A percentile compares a stretch with the other conserved stretches of the same genome.
Evolutionary conservation across 1,139 yeast genomes (phyloP).

Genomic region (Candida frijolesensis): DNA sequence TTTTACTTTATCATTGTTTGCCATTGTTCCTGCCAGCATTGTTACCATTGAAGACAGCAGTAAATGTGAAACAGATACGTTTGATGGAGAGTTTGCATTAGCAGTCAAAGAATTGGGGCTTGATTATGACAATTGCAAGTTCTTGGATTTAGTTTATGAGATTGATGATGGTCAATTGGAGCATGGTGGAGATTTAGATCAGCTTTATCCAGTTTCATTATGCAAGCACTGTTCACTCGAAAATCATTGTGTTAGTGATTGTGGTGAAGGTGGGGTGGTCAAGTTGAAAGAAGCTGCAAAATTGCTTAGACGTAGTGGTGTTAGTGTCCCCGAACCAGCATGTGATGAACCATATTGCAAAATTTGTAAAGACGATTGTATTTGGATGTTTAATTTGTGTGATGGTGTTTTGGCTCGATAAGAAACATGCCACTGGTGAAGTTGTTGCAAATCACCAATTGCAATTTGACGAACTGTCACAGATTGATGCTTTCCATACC

Average conservation of each 20-base stretch:
- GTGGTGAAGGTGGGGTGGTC: slow-evolving; percentile 2
- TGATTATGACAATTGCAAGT: background rate
- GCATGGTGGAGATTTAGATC: slow-evolving; percentile 5
- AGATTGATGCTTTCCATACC: slow-evolving; percentile 1
- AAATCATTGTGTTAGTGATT: slow-evolving; percentile 1
- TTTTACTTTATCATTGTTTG: background rate
- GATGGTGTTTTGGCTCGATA: slow-evolving; percentile 39
- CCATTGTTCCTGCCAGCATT: background rate
- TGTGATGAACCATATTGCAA: slow-evolving; percentile 7
- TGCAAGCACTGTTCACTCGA: slow-evolving; percentile 5
- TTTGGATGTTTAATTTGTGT: slow-evolving; percentile 42
- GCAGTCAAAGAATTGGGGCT: background rate
- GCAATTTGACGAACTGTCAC: background rate
- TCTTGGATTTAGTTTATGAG: slow-evolving; percentile 9
- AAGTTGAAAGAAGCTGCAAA: background rate
- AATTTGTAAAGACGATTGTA: slow-evolving; percentile 6
- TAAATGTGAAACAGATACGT: background rate
- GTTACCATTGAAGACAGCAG: background rate
- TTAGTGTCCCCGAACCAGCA: background rate
- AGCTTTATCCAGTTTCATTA: slow-evolving; percentile 6
- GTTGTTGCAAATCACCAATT: slow-evolving; percentile 8
- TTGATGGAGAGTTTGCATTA: slow-evolving; percentile 4
- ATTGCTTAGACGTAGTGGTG: background rate
- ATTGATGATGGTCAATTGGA: slow-evolving; percentile 8
- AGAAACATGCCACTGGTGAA: slow-evolving; percentile 5